Evolutionary conservation across 805 yeast species (phyloP), one percentile per base, ranked within the genome.

Genomic region (Yarrowia alimentaria): DNA sequence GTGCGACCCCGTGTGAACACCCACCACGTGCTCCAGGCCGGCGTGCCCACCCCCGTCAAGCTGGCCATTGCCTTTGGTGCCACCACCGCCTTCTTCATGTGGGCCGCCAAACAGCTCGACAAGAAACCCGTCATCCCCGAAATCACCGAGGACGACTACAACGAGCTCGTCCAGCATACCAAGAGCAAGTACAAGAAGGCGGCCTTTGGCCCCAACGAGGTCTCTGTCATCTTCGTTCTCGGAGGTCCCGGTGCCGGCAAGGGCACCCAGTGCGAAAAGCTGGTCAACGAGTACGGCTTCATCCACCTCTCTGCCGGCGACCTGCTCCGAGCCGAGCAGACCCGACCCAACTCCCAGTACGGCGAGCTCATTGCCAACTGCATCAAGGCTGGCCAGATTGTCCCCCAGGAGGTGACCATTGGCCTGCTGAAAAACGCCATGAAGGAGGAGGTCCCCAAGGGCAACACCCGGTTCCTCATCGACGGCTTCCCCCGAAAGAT

Each of bases 171-270:
- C 60, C 71, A 64, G 25, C 19, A 34, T 16, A 38, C 55, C 48
- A 47, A 51, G 24, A 14, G 34, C 43, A 33, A 48, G 48, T 57
- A 54, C 43, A 54, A 56, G 30, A 31, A 50, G 38, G 54, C 63
- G 11, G 80, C 83, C 0, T 85, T 85, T 63, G 68, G 76, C 8
- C 74, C 76, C 2, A 79, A 80, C 30, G 81, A 86, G 52, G 80
- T 85, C 21, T 79, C 85, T 20, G 95, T 90, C 5, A 73, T 89
- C 12, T 91, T 87, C 66, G 96, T 91, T 14, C 77, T 91, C 24
- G 99, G 99, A 34, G 98, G 98, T 3, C 98, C 98, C 5, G 98
- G 98, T 16, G 86, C 95, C 21, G 98, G 99, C 34, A 93, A 93
- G 65, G 98, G 99, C 53, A 91, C 99, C 1, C 99, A 91, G 68